These are phyloP conservation scores for Aspergillus sp. DNA, from an alignment of 2,329 filamentous ascomycete species.

Conservation along the genomic window DNA sequence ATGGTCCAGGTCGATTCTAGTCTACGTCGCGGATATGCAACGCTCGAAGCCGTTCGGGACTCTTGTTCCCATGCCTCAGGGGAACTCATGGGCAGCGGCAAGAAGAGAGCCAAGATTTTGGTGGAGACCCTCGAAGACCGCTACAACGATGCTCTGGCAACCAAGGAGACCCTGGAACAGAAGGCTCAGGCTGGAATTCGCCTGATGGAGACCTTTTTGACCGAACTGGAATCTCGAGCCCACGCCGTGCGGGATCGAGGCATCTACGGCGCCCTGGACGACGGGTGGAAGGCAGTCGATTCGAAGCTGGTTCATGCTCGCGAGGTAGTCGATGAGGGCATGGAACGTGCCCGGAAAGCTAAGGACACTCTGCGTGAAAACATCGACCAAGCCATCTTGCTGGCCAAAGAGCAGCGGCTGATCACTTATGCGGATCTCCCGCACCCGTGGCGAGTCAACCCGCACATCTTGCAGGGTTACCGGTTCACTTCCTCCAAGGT, in stretches of 20 bases:
- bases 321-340: constrained; percentile 75
- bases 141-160: constrained; percentile 81
- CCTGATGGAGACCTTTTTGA: constrained; percentile 79
- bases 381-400: constrained; percentile 72
- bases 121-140: constrained; percentile 87
- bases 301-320: constrained; percentile 72
- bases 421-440: constrained; percentile 89
- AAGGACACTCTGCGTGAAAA: constrained; percentile 80
- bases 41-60: constrained; percentile 80
- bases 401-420: constrained; percentile 76
- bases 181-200: constrained; percentile 87
- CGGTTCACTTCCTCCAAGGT: constrained; percentile 90
- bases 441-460: constrained; percentile 89
- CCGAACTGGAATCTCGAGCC: constrained; percentile 79
- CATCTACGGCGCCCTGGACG: constrained; percentile 74
- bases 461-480: constrained; percentile 87
- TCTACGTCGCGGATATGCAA: constrained; percentile 80
- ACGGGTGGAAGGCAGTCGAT: constrained; percentile 77
- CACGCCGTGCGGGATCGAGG: constrained; percentile 77
- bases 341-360: constrained; percentile 79
- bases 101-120: constrained; percentile 79
- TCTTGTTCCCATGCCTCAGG: constrained; percentile 88
- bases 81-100: constrained; percentile 83
- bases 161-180: constrained; percentile 83
- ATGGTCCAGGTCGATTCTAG: constrained; percentile 79